Base-by-base conservation (phyloP, 768 basidiomycete species). In the Suillus weaverae region DNA sequence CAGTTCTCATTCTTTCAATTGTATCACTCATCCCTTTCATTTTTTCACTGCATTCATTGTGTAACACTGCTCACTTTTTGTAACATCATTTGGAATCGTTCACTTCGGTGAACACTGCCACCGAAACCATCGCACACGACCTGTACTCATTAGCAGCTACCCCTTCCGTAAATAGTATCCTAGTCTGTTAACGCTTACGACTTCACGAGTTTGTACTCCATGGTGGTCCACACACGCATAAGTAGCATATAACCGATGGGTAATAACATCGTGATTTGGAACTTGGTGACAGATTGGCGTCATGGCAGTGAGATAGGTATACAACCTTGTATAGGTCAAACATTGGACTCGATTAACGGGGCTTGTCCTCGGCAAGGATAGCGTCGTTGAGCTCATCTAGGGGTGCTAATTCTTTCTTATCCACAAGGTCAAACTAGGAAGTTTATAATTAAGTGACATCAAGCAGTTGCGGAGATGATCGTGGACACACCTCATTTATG, bases 351-450 rank as follows among this genome's bases (percentile, higher is more conserved):
- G 44, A 54, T 64, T 50, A 74, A 51, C 78, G 73, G 4, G 72
- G 44, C 70, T 81, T 84, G 70, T 85, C 84, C 71, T 86, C 86
- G 0, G 83, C 83, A 39, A 90, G 77, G 68, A 99, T 95, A 10
- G 93, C 94, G 69, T 94, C 92, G 76, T 98, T 98, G 70, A 98
- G 84, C 76, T 99, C 97, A 68, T 96, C 95, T 60, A 99, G 79
- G 0, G 97, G 97, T 13, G 92, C 93, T 9, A 99, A 83, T 73
- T 99, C 97, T 78, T 95, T 97, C 85, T 93, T 92, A 70, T 97
- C 96, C n/a, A 99, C 86, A 26, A 97, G 83, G 72, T 95, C 90
- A 74, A 97, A 97, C 94, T 95, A 70, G 7, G 61, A 20, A 22
- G 43, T 16, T 46, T 35, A 54, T 32, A 33, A 53, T 41, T 30